Evolutionary conservation across 2,329 filamentous ascomycete genomes (phyloP), one percentile per base, ranked within the genome.

Genomic region (Chrysosporium keratinophilum): DNA sequence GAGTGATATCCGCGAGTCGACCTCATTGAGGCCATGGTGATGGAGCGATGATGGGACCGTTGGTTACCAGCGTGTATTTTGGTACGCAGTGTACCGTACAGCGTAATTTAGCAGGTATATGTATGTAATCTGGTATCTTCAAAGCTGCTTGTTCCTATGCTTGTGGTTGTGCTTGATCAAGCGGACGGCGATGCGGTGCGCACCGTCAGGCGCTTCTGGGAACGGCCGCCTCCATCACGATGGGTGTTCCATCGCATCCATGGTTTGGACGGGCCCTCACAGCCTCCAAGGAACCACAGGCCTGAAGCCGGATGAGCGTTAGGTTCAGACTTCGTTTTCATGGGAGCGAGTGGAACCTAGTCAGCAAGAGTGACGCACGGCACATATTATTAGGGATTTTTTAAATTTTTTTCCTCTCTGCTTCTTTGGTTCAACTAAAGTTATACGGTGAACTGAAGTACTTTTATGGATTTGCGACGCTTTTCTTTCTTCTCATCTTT

Each of bases 171-270:
- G 23, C 23, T 28, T 28, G 23, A 28, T 28, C 23, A 28, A 28
- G n/a, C 23, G 23, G 23, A 28, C 23, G 23, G 23, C 7, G 23
- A 3, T 28, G 23, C 23, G 23, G 7, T 28, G 23, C 23, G 3
- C 23, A 4, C 23, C 23, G 23, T 28, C 23, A 7, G 5, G 17
- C n/a, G 11, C 9, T 45, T 9, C 23, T 34, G 31, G 44, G 44
- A 39, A 28, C 23, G 23, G 23, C 3, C 23, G 3, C 3, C 23
- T 39, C 45, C 46, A 48, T 49, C 33, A n/a, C n/a, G 23, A 28
- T 28, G 17, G n/a, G n/a, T 49, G 46, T 49, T 49, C 46, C 46
- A 40, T 40, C 46, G 46, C 9, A 49, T 40, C 46, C 46, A 49
- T 49, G 46, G 46, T 39, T 49, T 3, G 34, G 37, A 40, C 46